Percentiles rank a stretch among this genome's conserved stretches.
phyloP scores from a whole-genome alignment of 75 land plant genomes.

The Selaginella moellendorffii region DNA sequence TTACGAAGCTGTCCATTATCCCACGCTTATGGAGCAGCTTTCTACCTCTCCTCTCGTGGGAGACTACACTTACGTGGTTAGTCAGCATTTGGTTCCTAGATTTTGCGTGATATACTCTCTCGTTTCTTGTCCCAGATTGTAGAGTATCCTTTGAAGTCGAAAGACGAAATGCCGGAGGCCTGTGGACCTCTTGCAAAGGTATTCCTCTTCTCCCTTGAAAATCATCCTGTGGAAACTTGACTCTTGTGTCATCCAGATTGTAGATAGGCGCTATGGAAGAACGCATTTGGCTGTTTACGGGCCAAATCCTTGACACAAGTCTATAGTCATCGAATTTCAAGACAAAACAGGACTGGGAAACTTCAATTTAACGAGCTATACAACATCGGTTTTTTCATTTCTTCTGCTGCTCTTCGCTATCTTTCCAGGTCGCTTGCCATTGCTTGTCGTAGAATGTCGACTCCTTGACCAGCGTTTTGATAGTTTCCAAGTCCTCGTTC shows the following conservation, averaged over 20 bases:
- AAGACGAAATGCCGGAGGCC: conserved; percentile 33
- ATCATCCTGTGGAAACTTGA: neutral
- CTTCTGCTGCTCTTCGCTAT: conserved; percentile 14
- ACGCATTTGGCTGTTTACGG: conserved; percentile 84
- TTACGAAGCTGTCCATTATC: conserved; percentile 65
- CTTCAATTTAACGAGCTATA: too few relatives aligned
- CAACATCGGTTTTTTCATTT: too few relatives aligned
- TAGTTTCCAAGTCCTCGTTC: conserved; percentile 62
- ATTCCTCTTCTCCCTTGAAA: neutral
- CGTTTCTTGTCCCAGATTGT: too few relatives aligned
- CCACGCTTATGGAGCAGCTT: conserved; percentile 53
- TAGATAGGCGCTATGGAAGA: conserved; percentile 74
- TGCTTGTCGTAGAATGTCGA: conserved; percentile 92
- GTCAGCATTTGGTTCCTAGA: too few relatives aligned
- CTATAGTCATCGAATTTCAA: too few relatives aligned
- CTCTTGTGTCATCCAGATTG: conserved; percentile 35
- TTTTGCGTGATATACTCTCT: too few relatives aligned
- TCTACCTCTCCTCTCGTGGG: conserved; percentile 53
- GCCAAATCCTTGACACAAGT: too few relatives aligned
- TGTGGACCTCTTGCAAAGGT: conserved; percentile 68
- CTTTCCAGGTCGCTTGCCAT: conserved; percentile 98
- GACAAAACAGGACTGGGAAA: too few relatives aligned
- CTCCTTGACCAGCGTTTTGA: conserved; percentile 57
- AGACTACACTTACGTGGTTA: conserved; percentile 65
- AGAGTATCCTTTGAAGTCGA: too few relatives aligned